These are phyloP conservation scores for Ophiorrhiza pumila DNA, from an alignment of 257 asterid species.

Conservation along the genomic window DNA sequence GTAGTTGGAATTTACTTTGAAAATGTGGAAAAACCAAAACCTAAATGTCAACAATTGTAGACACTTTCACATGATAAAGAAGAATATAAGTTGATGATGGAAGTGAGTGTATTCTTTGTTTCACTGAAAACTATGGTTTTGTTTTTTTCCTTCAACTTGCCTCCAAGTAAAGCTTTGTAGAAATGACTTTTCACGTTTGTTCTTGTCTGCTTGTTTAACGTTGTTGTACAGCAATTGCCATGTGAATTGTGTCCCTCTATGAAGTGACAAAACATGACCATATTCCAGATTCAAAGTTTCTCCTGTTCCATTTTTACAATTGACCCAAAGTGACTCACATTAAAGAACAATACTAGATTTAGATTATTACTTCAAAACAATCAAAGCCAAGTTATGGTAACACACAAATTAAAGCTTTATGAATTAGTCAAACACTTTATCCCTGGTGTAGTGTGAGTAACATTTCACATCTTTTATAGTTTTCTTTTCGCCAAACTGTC, in stretches of 20 bases:
- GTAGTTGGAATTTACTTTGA: constrained; percentile 23
- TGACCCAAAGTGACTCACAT: too few species aligned
- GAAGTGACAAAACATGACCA: constrained; percentile 10
- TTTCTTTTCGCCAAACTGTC: too few species aligned
- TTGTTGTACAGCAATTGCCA: constrained; percentile 1
- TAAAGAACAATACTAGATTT: too few species aligned
- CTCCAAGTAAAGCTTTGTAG: neutral
- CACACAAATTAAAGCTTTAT: too few species aligned
- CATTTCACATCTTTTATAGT: too few species aligned
- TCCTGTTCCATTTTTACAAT: neutral
- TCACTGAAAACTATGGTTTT: neutral
- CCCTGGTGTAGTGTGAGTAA: too few species aligned
- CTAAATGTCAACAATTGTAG: constrained; percentile 8
- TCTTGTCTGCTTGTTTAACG: constrained; percentile 4
- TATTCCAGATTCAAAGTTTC: constrained; percentile 2
- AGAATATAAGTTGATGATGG: neutral
- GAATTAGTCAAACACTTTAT: too few species aligned
- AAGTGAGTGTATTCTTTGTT: neutral
- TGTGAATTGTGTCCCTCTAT: constrained; percentile 12
- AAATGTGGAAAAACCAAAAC: constrained; percentile 16
- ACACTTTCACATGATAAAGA: neutral
- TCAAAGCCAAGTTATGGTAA: too few species aligned
- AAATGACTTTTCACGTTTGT: neutral
- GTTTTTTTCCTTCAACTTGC: neutral
- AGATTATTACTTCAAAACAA: too few species aligned